Conservation (phyloP, 768 basidiomycete genomes). For the Exidia glandulosa region DNA sequence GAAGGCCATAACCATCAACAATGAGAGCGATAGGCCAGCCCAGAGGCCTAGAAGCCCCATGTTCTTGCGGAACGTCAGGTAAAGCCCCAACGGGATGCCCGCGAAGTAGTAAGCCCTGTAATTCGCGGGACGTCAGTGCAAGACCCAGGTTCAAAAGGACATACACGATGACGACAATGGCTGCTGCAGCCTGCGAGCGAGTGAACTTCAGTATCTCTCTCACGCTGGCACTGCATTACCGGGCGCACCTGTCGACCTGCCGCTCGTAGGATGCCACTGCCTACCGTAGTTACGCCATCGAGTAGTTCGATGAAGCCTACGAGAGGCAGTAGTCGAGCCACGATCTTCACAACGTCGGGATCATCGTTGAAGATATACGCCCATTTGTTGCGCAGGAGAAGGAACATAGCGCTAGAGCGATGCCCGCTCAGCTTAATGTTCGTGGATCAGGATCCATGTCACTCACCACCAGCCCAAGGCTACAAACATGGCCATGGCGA, state of each 20-base stretch:
- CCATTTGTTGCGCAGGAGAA: conserved; percentile 55
- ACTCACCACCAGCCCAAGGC: conserved; percentile 56
- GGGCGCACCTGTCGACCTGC: conserved; percentile 57
- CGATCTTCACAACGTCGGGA: conserved; percentile 42
- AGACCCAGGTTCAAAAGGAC: too few species aligned
- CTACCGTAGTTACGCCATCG: conserved; percentile 61
- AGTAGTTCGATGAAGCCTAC: conserved; percentile 78
- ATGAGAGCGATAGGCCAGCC: conserved; percentile 65
- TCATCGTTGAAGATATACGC: conserved; percentile 66
- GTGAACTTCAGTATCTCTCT: too few species aligned
- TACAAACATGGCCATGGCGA: conserved; percentile 56
- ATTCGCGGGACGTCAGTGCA: conserved; percentile 6
- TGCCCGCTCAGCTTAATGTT: background rate
- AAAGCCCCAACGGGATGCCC: conserved; percentile 75
- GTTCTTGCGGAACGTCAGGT: conserved; percentile 51
- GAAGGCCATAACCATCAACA: conserved; percentile 44
- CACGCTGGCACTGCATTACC: conserved; percentile 17
- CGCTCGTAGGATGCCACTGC: conserved; percentile 71
- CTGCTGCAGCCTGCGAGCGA: conserved; percentile 34
- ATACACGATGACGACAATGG: conserved; percentile 1
- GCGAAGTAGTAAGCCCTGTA: conserved; percentile 65
- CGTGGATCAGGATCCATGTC: background rate
- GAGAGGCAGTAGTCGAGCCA: conserved; percentile 61
- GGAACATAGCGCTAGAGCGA: conserved; percentile 40
- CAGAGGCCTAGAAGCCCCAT: conserved; percentile 68